A percentile compares a stretch with the other conserved stretches of the same genome.
Evolutionary conservation across 164 flowering plant species (phyloP).

Genomic region (Aristolochia californica): DNA sequence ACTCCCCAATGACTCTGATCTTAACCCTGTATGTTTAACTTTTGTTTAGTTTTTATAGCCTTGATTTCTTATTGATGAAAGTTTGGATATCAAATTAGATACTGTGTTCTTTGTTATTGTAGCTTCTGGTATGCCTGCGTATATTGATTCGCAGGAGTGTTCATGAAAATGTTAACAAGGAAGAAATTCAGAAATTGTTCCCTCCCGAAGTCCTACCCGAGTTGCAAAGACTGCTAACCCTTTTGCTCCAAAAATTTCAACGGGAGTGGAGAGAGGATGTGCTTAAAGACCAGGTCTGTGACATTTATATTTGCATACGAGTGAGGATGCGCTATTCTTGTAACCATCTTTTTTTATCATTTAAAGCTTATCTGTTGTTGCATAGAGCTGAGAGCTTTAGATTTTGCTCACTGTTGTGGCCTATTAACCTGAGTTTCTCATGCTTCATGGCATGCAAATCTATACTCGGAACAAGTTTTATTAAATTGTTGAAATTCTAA

Average conservation of each 20-base stretch:
- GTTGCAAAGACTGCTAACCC: constrained; percentile 54
- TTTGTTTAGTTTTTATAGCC: background rate
- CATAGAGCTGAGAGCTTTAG: background rate
- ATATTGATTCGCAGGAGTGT: constrained; percentile 61
- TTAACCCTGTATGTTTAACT: constrained; percentile 45
- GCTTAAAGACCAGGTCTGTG: constrained; percentile 43
- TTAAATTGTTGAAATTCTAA: too few species aligned
- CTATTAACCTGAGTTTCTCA: too few species aligned
- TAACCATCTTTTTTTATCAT: background rate
- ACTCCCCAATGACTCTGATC: constrained; percentile 42
- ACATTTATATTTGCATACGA: background rate
- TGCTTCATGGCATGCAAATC: too few species aligned
- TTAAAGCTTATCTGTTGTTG: background rate
- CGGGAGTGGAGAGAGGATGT: constrained; percentile 61
- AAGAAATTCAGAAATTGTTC: constrained; percentile 59
- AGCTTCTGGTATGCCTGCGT: constrained; percentile 74
- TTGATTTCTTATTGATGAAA: background rate
- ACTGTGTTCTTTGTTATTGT: constrained; percentile 10
- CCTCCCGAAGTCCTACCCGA: constrained; percentile 67
- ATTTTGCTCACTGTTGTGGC: background rate
- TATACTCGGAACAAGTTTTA: too few species aligned
- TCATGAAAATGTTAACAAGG: constrained; percentile 46
- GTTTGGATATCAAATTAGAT: background rate
- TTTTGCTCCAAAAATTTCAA: constrained; percentile 72
- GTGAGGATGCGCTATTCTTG: background rate